Base-by-base conservation (phyloP, 2,329 filamentous ascomycete species). In the Aschersonia sp. region DNA sequence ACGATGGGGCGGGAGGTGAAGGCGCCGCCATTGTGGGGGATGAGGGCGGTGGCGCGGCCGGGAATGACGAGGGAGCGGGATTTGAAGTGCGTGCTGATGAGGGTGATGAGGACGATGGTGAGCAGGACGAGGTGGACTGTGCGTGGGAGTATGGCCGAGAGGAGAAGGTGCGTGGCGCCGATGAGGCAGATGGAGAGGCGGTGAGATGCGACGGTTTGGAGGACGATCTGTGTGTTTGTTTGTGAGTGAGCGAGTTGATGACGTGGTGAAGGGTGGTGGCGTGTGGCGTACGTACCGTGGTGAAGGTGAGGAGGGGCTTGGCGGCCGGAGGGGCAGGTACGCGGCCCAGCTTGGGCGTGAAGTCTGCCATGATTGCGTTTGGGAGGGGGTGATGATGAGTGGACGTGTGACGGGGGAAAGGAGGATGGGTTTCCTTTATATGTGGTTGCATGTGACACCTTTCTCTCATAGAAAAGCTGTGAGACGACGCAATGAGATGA, bases 121-220 rank as follows among this genome's bases (percentile, higher is more conserved):
- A 69, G 52, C 4, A 64, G 45, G 46, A 62, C 62, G 55, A 59
- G 67, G 38, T 58, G 59, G 3, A 53, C 12, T 20, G 20, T 20
- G 20, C 20, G 20, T 3, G 66, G 66, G 1, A 71, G 54, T 9
- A 59, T 5, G 20, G 58, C 49, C 20, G 58, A 62, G 31, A 70
- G 48, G 43, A 53, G 12, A 28, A 60, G 53, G 50, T 71, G 69
- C 4, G 57, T 20, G 5, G 63, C 29, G 12, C 65, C 66, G 9
- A 65, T 66, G 12, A 63, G 45, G 12, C 62, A 50, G 9, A 66
- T 43, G 5, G 62, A 54, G 3, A 60, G 62, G 5, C 57, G 59
- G 9, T 64, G 53, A 2, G 57, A 60, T 47, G 70, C 58, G 6
- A 56, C 47, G 44, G 67, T 59, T 51, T 67, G 68, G 44, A 46